Base-by-base conservation (phyloP, 2,329 filamentous ascomycete species). In the Ophiostoma piceae region DNA sequence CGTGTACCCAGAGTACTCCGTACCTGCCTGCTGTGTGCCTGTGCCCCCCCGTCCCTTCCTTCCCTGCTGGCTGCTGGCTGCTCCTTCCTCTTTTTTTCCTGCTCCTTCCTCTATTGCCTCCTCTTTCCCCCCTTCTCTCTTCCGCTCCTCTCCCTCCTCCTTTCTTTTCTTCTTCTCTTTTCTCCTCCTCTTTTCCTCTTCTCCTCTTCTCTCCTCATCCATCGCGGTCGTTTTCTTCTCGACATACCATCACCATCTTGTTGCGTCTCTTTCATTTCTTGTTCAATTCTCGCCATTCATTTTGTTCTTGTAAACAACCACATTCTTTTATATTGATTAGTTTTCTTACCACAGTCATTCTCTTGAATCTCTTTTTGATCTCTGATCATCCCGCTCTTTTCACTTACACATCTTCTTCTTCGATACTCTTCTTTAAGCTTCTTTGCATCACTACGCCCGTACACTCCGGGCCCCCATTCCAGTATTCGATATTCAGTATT, bases 291-390 rank as follows among this genome's bases (percentile, higher is more conserved):
- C n/a, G 39, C 78, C 80, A 65, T 54, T 67, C 16, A 67, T 54
- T 83, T 60, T 32, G 29, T 37, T 64, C 32, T 64, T 64, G 35
- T 8, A n/a, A 64, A 77, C 77, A 83, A 82, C 84, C 83, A 79
- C 66, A 67, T 66, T 69, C 70, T 43, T 69, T 69, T 68, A 47
- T 68, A 41, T 76, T 78, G 80, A 76, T 76, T 78, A 81, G 75
- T 76, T 54, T 78, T 77, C 80, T 83, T 60, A 71, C 71, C 65
- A 78, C 78, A 83, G 82, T 84, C 83, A 79, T 79, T 84, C 82
- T 78, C 82, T 84, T 83, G 78, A 77, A 77, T 74, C 76, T 76
- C 71, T 74, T 75, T 75, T 75, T 75, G 75, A 79, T 79, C 76
- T 75, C 26, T 19, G 43, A 47, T 47, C 43, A 47, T 47, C 43